phyloP scores from a whole-genome alignment of 306 rosid species.

The Mimosa bimucronata region DNA sequence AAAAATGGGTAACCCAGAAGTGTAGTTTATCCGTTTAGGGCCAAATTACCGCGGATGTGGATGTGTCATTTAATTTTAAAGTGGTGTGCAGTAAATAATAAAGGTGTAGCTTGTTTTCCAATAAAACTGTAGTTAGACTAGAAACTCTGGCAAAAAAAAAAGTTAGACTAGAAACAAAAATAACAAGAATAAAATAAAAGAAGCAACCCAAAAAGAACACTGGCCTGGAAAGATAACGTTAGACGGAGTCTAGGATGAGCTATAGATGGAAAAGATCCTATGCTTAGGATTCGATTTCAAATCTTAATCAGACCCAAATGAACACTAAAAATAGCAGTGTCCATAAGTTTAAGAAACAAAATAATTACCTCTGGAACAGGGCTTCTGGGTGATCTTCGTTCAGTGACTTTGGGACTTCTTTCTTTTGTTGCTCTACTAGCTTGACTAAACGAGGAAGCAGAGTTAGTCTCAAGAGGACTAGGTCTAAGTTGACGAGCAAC shows the following conservation, averaged over 20 bases:
- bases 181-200: background rate
- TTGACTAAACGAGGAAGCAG: conserved; percentile 59
- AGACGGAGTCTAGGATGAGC: background rate
- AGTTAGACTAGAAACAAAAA: conserved; percentile 15
- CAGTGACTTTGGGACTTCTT: conserved; percentile 78
- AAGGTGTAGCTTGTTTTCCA: background rate
- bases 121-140: background rate
- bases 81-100: background rate
- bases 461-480: conserved; percentile 54
- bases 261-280: background rate
- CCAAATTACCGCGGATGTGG: too few relatives aligned
- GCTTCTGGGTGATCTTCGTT: conserved; percentile 86
- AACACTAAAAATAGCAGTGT: background rate
- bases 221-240: background rate
- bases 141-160: too few relatives aligned
- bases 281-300: background rate
- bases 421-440: conserved; percentile 64
- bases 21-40: too few relatives aligned
- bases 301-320: background rate
- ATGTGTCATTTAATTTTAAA: too few relatives aligned
- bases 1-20: too few relatives aligned
- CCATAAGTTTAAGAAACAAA: background rate
- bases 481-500: conserved; percentile 72
- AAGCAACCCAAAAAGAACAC: background rate
- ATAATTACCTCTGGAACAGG: conserved; percentile 67